These are phyloP conservation scores for Metschnikowia amazonensis DNA, from an alignment of 805 yeast genomes.

Conservation along the genomic window DNA sequence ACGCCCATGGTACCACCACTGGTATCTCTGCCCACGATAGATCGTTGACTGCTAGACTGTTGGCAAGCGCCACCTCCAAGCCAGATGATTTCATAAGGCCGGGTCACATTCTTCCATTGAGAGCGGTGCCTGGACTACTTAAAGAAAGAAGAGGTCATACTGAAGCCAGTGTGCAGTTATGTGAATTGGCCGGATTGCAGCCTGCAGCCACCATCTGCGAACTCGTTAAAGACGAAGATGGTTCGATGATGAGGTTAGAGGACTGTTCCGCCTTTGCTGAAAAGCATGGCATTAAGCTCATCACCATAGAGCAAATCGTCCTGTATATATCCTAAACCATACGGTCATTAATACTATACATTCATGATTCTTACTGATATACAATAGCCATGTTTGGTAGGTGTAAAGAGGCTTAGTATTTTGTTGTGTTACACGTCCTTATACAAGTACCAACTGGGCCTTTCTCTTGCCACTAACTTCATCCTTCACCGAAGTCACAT, in stretches of 20 bases:
- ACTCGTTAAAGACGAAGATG: slow-evolving; percentile 88
- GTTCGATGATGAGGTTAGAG: slow-evolving; percentile 89
- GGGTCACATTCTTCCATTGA: slow-evolving; percentile 89
- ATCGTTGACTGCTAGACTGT: slow-evolving; percentile 68
- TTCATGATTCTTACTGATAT: not conserved
- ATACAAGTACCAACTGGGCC: slow-evolving; percentile 67
- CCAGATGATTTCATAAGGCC: slow-evolving; percentile 79
- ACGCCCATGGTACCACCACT: slow-evolving; percentile 84
- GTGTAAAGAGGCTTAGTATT: not conserved
- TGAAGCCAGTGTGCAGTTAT: slow-evolving; percentile 91
- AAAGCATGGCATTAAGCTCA: slow-evolving; percentile 59
- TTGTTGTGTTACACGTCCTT: slow-evolving; percentile 6
- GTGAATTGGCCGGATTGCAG: slow-evolving; percentile 67
- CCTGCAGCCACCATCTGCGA: slow-evolving; percentile 95
- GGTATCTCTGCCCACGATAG: slow-evolving; percentile 96
- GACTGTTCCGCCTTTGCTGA: slow-evolving; percentile 75
- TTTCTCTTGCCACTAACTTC: slow-evolving; percentile 89
- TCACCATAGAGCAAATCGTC: slow-evolving; percentile 74
- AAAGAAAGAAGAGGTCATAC: slow-evolving; percentile 89
- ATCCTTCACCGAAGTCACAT: slow-evolving; percentile 77
- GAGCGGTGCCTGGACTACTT: slow-evolving; percentile 86
- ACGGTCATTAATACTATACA: not conserved
- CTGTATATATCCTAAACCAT: slow-evolving; percentile 39
- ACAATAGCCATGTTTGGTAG: too few species aligned
- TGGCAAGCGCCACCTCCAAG: slow-evolving; percentile 58